Conservation (phyloP, 2,329 filamentous ascomycete species). For the Aspergillus uvarum region DNA sequence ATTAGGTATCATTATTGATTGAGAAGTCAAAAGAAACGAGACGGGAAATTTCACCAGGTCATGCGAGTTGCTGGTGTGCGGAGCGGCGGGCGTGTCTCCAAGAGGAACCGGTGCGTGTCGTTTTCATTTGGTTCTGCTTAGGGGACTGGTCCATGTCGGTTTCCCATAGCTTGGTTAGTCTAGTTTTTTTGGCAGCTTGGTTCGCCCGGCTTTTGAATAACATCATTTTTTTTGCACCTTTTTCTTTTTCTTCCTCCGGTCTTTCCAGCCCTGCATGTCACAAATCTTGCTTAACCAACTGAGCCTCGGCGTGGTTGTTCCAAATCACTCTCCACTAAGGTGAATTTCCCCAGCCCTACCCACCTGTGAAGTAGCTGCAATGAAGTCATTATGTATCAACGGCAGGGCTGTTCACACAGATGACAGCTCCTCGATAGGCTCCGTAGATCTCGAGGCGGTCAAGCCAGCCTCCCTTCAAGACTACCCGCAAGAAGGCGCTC, state of each 20-base stretch:
- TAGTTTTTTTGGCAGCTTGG: too few relatives aligned
- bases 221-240: not conserved
- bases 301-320: not conserved
- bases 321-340: not conserved
- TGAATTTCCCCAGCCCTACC: not conserved
- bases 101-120: not conserved
- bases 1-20: not conserved
- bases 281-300: not conserved
- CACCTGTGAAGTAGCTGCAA: not conserved
- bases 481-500: slow-evolving; percentile 3
- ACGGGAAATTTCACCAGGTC: not conserved
- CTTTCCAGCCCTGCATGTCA: not conserved
- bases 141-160: not conserved
- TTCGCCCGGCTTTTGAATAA: not conserved
- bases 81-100: not conserved
- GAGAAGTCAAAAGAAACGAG: not conserved
- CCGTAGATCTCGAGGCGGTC: not conserved
- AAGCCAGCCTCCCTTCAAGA: not conserved
- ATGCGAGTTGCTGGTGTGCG: not conserved
- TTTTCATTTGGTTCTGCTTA: not conserved
- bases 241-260: not conserved
- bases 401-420: not conserved
- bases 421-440: not conserved
- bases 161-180: not conserved
- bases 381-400: not conserved